Evolutionary conservation across 2,329 filamentous ascomycete genomes (phyloP), one percentile per base, ranked within the genome.

Genomic region (Colletotrichum eleusines): DNA sequence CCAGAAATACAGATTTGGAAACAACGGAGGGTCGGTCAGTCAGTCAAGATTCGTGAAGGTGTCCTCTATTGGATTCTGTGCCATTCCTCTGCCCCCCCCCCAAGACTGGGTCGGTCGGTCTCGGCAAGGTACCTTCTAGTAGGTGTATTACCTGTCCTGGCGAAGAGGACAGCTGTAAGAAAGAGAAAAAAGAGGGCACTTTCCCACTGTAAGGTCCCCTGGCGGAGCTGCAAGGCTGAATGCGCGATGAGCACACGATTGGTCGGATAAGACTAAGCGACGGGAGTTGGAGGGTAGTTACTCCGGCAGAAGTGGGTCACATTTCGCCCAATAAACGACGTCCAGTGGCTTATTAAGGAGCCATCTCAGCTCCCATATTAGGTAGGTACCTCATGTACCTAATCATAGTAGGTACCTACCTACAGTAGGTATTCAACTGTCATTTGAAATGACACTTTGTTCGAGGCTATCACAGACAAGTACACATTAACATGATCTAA

Each of bases 91-190:
- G 11, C 38, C 35, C 35, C 9, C 38, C 58, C 55, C 64, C 51
- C 64, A 58, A n/a, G 53, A 63, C 51, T 71, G 68, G 58, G 58
- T 38, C 60, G 58, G 58, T 38, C 60, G 35, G 63, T 67, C 50
- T 62, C 57, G 68, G 51, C 31, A 63, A 54, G 58, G 51, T 48
- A 66, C 57, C 61, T 65, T 42, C 28, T 42, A 59, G 60, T 58
- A 28, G 53, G 60, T 63, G 35, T 64, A 48, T 63, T 68, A 71
- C 69, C 51, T 71, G 65, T 58, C 65, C 69, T 63, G 59, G 64
- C 64, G 64, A 71, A 71, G 69, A 71, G 69, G 69, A 71, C 69
- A 71, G 69, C 69, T 71, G 64, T 71, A 69, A 63, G 44, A 50
- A 71, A 72, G 51, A 62, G 16, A n/a, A 59, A 62, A 58, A 72